A percentile compares a stretch with the other conserved stretches of the same genome.
Evolutionary conservation across 352 stramenopile species (phyloP).

Genomic region (Saprolegnia parasitica): DNA sequence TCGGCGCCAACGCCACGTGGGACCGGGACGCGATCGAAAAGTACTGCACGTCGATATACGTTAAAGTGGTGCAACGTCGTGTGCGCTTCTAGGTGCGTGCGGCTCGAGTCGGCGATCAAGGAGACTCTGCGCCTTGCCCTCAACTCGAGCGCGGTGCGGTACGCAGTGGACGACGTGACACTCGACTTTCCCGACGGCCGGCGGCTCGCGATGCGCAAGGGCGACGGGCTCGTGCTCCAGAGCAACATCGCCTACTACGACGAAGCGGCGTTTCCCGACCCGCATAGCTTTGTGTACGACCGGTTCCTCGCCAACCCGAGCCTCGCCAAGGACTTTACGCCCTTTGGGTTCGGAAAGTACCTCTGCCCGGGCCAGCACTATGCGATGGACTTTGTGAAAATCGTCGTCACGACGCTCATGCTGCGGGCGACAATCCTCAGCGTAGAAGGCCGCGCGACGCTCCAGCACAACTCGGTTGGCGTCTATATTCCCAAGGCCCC

Average conservation of each 20-base stretch:
- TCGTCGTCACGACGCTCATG: slow-evolving; percentile 15
- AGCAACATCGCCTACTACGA: slow-evolving; percentile 16
- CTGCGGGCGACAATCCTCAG: not conserved
- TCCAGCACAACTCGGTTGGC: slow-evolving; percentile 7
- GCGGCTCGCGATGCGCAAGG: not conserved
- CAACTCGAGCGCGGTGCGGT: not conserved
- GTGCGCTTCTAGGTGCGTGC: not conserved
- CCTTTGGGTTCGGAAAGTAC: slow-evolving; percentile 27
- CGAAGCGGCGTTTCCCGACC: slow-evolving; percentile 1
- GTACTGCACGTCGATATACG: not conserved
- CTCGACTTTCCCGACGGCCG: slow-evolving; percentile 14
- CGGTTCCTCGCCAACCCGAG: not conserved
- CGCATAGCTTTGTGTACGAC: not conserved
- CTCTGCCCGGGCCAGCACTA: slow-evolving; percentile 25
- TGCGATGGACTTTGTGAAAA: slow-evolving; percentile 22
- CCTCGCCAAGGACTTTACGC: slow-evolving; percentile 19
- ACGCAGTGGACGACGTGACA: slow-evolving; percentile 1
- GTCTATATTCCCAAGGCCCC: slow-evolving; percentile 15
- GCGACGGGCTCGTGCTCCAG: slow-evolving; percentile 14
- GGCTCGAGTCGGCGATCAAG: slow-evolving; percentile 24
- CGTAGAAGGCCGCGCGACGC: not conserved
- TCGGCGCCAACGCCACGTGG: not conserved
- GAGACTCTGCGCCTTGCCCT: slow-evolving; percentile 17
- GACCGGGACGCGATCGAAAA: not conserved
- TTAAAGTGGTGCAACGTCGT: too few relatives aligned